A percentile compares a stretch with the other conserved stretches of the same genome.
These are phyloP conservation scores for Roridomyces roridus DNA, from an alignment of 768 basidiomycete species.

Conservation along the genomic window DNA sequence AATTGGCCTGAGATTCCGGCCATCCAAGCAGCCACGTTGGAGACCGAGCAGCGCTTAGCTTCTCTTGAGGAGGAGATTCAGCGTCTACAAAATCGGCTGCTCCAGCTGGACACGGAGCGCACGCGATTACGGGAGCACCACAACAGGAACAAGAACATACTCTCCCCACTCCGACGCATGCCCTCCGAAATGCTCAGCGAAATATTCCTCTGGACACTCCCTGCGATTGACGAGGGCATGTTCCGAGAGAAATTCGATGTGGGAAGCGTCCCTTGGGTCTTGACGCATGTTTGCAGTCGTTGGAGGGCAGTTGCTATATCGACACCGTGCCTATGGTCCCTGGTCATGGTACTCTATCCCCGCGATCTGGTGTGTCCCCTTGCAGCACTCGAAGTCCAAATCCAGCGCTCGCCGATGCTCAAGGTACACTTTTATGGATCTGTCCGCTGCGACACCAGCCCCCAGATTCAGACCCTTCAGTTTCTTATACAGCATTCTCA, in stretches of 20 bases:
- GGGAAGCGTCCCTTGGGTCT: not conserved
- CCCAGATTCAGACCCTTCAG: too few relatives aligned
- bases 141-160: not conserved
- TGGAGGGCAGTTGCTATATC: conserved; percentile 3
- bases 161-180: not conserved
- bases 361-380: too few relatives aligned
- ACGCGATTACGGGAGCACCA: not conserved
- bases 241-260: not conserved
- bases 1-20: not conserved
- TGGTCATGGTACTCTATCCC: not conserved
- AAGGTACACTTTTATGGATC: too few relatives aligned
- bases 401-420: too few relatives aligned
- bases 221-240: not conserved
- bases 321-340: conserved; percentile 4
- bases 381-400: too few relatives aligned
- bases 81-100: not conserved
- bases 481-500: too few relatives aligned
- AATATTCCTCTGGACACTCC: conserved; percentile 4
- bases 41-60: not conserved
- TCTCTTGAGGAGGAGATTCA: not conserved
- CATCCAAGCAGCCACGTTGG: not conserved
- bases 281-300: not conserved
- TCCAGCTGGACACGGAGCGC: not conserved
- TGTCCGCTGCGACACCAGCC: too few relatives aligned
- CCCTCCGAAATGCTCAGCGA: conserved; percentile 1